Base-by-base conservation (phyloP, 495 filamentous ascomycete genomes). In the Hypoxylon lienhwacheense region DNA sequence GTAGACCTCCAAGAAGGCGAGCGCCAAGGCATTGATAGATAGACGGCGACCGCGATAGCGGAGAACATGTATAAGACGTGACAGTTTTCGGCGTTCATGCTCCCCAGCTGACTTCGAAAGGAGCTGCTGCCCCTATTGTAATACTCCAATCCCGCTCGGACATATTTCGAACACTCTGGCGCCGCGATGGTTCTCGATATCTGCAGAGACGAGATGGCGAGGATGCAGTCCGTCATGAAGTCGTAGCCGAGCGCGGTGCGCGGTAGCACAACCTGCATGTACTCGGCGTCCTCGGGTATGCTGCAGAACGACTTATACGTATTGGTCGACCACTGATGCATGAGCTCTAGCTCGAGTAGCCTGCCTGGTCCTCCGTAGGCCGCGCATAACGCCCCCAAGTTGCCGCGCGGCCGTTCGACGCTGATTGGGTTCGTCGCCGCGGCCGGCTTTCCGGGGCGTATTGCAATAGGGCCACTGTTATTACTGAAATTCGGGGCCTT, bases 241-340 rank as follows among this genome's bases (percentile, higher is more conserved):
- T 66, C 55, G 41, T 66, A 48, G 3, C 50, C 41, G 28, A 71
- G 59, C 4, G 63, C 46, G 16, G 46, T 35, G 1, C 64, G 65
- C 10, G 69, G 67, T 10, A 71, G 17, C 3, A 61, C 11, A 16
- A 36, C 25, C 28, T 68, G 69, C 17, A 71, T 49, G 37, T 66
- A 68, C 8, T 58, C 43, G 22, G 31, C 26, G 5, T 70, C 67
- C 36, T 70, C 67, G 0, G 61, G 63, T 24, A 63, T 59, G 42
- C 60, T 43, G 41, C 53, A 65, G 54, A 70, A 59, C 28, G 61
- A 50, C n/a, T 59, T 62, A 32, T 68, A 71, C 10, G 69, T 68
- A 6, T 19, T 53, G 1, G 61, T 66, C 25, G 67, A 68, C 69
- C 69, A 71, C 12, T 53, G 64, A 28, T 70, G 61, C 69, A 71